Evolutionary conservation across 2,329 filamentous ascomycete species (phyloP).

Genomic region (Nigrospora oryzae): DNA sequence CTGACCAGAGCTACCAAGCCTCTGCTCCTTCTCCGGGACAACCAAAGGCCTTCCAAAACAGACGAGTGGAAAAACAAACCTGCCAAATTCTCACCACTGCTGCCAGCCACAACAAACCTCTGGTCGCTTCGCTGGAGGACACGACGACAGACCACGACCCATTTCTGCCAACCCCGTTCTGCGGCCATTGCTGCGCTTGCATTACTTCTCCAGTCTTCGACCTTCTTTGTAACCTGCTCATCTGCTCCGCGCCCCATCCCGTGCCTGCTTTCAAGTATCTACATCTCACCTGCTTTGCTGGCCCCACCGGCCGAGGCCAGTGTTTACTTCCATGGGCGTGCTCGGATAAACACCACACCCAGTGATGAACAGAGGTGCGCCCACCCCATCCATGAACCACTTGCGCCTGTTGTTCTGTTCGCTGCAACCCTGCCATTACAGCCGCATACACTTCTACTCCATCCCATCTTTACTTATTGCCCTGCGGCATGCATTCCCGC

Average conservation of each 20-base stretch:
- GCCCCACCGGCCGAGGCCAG: constrained; percentile 3
- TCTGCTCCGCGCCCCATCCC: not conserved
- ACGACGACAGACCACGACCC: too few species aligned
- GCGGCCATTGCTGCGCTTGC: too few species aligned
- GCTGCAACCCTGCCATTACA: not conserved
- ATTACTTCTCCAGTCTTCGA: too few species aligned
- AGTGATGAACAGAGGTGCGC: constrained; percentile 6
- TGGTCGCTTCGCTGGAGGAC: too few species aligned
- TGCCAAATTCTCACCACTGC: constrained; percentile 1
- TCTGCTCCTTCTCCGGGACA: constrained; percentile 1
- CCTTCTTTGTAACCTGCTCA: too few species aligned
- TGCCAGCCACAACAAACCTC: constrained; percentile 1
- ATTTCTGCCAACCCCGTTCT: too few species aligned
- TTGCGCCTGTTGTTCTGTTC: not conserved
- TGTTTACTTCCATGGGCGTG: constrained; percentile 3
- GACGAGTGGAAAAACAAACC: not conserved
- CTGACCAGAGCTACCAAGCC: too few species aligned
- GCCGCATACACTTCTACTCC: not conserved
- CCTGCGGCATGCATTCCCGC: not conserved
- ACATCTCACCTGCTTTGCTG: not conserved
- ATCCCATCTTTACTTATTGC: not conserved
- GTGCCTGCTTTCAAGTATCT: not conserved
- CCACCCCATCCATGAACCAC: not conserved
- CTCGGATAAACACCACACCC: constrained; percentile 3
- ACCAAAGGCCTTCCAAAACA: not conserved